Percentiles rank a stretch among this genome's conserved stretches.
Conservation (phyloP, 1,284 basidiomycete species). For the Boletus hoseneyae region DNA sequence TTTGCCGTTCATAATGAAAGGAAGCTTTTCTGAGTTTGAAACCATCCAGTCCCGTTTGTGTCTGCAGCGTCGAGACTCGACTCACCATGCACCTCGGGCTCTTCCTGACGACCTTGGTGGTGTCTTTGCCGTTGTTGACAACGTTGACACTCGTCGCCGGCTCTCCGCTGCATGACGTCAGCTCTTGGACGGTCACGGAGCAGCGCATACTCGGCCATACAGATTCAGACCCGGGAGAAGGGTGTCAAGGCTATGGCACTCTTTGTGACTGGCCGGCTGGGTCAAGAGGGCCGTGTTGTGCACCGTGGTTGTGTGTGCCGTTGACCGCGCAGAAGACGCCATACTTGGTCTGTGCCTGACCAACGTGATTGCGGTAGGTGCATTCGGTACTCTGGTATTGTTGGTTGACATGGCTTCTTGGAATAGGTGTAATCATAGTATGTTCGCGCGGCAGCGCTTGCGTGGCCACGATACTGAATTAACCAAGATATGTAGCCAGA, state of each 20-base stretch:
- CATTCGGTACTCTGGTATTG: not conserved
- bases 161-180: slow-evolving; percentile 13
- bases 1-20: too few species aligned
- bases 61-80: not conserved
- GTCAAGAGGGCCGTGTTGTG: slow-evolving; percentile 19
- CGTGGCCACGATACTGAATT: too few species aligned
- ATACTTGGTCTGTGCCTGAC: slow-evolving; percentile 13
- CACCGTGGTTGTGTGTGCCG: slow-evolving; percentile 15
- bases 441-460: too few species aligned
- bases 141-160: slow-evolving; percentile 2
- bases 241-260: not conserved
- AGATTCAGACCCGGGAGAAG: not conserved
- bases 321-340: not conserved
- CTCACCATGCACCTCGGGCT: slow-evolving; percentile 11
- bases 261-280: slow-evolving; percentile 20
- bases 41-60: too few species aligned
- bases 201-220: slow-evolving; percentile 11
- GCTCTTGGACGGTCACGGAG: not conserved
- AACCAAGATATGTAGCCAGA: too few species aligned
- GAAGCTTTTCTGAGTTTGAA: too few species aligned
- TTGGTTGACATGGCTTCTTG: not conserved
- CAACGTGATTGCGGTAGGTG: not conserved
- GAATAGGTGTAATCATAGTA: too few species aligned
- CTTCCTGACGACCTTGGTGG: not conserved
- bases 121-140: slow-evolving; percentile 7